Base-by-base conservation (phyloP, 805 yeast genomes). In the Candida ipomoeae region DNA sequence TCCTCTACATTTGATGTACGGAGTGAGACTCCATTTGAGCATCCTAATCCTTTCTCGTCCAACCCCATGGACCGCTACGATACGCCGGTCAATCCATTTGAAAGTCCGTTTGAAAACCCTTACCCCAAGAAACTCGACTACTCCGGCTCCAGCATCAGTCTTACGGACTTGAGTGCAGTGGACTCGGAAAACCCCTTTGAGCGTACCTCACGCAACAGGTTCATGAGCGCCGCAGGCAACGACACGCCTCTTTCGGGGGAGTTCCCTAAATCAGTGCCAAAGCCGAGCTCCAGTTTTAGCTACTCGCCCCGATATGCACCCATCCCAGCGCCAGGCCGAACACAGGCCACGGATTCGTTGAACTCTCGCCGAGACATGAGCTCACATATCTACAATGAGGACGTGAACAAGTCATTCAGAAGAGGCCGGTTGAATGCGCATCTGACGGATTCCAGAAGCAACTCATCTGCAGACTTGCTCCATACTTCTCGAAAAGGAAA, bases 1-100 rank as follows among this genome's bases (percentile, higher is more conserved):
- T 44, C 34, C 14, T 51, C 60, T 15, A 49, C 60, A 3, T 51
- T 57, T 26, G 58, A 53, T 44, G 29, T 48, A 26, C 34, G 46
- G 38, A 15, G 17, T 18, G 38, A 42, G 3, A 7, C 8, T 21
- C 17, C 36, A 8, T 32, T 31, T 13, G 36, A 18, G 15, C 29
- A 23, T 13, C 40, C 34, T 1, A 42, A 42, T 8, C 43, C 43
- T 6, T 40, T 40, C 34, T 42, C 45, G 6, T 42, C 45, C 11
- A 18, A 44, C 8, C 40, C 47, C 6, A 10, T 35, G 40, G 47
- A 36, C 40, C 17, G 40, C 11, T 34, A 44, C 40, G 47, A 44
- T 8, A 21, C 33, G 4, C 20, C 35, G 18, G 23, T 35, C 14
- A 34, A 35, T 23, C 40, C 39, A 15, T 44, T 35, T 14, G 40